These are phyloP conservation scores for Didymella keratinophila DNA, from an alignment of 2,329 filamentous ascomycete genomes.

Conservation along the genomic window DNA sequence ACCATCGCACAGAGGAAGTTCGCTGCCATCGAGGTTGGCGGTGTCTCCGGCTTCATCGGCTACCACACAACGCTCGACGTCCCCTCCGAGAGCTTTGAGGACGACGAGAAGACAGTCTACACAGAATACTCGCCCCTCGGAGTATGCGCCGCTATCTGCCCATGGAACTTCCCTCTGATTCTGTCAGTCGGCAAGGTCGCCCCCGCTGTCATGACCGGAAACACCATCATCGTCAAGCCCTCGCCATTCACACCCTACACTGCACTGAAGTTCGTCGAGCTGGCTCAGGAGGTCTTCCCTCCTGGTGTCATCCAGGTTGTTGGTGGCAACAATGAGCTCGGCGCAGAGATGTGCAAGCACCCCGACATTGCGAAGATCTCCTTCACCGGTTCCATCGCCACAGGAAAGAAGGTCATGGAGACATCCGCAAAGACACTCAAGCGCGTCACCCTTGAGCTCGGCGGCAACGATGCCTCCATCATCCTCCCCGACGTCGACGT, in stretches of 20 bases:
- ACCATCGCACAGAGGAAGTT: conserved; percentile 47
- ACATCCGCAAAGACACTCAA: conserved; percentile 66
- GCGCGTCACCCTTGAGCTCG: conserved; percentile 67
- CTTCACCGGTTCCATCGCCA: conserved; percentile 69
- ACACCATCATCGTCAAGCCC: conserved; percentile 64
- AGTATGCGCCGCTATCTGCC: conserved; percentile 53
- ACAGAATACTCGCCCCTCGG: conserved; percentile 58
- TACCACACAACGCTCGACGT: conserved; percentile 48
- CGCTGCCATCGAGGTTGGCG: conserved; percentile 52
- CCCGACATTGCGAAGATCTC: conserved; percentile 68
- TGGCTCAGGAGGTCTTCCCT: conserved; percentile 66
- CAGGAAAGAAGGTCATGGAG: conserved; percentile 68
- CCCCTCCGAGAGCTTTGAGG: conserved; percentile 52
- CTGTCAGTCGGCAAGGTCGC: conserved; percentile 63
- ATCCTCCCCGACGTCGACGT: conserved; percentile 66
- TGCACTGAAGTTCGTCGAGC: conserved; percentile 66
- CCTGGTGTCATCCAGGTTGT: conserved; percentile 69
- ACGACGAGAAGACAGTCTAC: conserved; percentile 57
- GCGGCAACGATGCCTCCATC: conserved; percentile 69
- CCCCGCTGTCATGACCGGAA: conserved; percentile 65
- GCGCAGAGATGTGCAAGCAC: conserved; percentile 66
- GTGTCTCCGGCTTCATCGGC: conserved; percentile 46
- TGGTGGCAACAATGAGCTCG: conserved; percentile 67
- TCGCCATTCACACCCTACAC: conserved; percentile 66
- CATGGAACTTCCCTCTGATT: conserved; percentile 63